Evolutionary conservation across 2,329 filamentous ascomycete species (phyloP), one percentile per base, ranked within the genome.

Genomic region (Alternaria sp.): DNA sequence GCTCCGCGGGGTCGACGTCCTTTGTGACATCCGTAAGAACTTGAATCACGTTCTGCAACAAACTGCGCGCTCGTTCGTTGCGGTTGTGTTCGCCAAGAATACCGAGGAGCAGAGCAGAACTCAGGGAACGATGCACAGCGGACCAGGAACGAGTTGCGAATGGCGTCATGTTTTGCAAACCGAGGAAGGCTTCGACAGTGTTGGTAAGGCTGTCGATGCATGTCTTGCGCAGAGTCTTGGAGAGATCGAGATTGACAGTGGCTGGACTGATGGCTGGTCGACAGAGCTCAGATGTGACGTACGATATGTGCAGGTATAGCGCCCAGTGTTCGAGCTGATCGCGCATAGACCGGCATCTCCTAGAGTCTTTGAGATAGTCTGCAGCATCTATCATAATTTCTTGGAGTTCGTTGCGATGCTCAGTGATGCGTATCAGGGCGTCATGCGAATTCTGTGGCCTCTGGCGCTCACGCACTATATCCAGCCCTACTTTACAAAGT

Each of bases 201-300:
- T 81, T 81, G 65, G 85, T 82, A 5, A 89, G 77, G 63, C 83
- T 85, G 48, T 83, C 80, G 36, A 89, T 80, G 67, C 86, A 88
- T 57, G 84, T 82, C 53, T 82, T 81, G 43, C 84, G 83, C 70
- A 88, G 81, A 11, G 75, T 83, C 69, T 75, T 81, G 63, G 74
- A 79, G 41, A 82, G 73, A 43, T 82, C 81, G 51, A 78, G 69
- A 16, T 75, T 74, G 39, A 83, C 81, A 8, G 79, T 79, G 43
- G 80, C 78, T 9, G 84, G 81, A 67, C 86, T 88, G 68, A 89
- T 82, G 24, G 86, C 85, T 34, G 87, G 86, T 32, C 87, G 83
- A 69, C 85, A 88, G 32, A 89, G 83, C 75, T 89, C 87, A 5
- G 87, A 88, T 22, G 84, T 84, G 59, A 88, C 84, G 72, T 89